These are phyloP conservation scores for Leishmania braziliensis DNA, from an alignment of 208 protist species.

Conservation along the genomic window DNA sequence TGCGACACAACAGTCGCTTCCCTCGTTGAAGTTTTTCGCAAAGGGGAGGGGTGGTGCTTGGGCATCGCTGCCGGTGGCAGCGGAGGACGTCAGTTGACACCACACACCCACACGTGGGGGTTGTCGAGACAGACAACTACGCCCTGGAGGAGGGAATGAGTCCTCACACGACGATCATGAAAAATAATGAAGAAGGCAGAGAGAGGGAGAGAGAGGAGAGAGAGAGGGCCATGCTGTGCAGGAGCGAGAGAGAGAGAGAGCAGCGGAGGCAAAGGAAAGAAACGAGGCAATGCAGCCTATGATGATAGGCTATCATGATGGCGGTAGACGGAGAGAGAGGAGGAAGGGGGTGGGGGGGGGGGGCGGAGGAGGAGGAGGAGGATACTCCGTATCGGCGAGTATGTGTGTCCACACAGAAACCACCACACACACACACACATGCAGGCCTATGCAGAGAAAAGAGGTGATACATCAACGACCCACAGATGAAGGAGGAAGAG, in stretches of 20 bases:
- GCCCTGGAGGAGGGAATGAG: not conserved
- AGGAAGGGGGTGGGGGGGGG: not conserved
- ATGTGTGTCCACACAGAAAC: not conserved
- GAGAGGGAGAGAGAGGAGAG: not conserved
- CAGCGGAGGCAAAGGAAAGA: not conserved
- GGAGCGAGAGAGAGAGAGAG: not conserved
- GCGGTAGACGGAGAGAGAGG: not conserved
- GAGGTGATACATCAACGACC: not conserved
- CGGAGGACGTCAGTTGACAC: not conserved
- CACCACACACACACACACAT: not conserved
- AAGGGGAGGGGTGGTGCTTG: not conserved
- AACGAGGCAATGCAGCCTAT: not conserved
- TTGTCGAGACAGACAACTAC: not conserved
- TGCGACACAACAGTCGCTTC: too few species aligned
- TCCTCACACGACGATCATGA: too few species aligned
- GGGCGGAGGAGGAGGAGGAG: not conserved
- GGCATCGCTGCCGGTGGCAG: not conserved
- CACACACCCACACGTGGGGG: not conserved
- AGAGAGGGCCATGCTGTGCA: not conserved
- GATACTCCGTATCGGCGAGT: not conserved
- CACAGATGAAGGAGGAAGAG: not conserved
- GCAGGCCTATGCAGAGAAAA: not conserved
- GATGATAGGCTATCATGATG: not conserved
- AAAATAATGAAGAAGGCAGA: not conserved
- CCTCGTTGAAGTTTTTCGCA: not conserved